Conservation (phyloP, 2,329 filamentous ascomycete genomes). For the Phialophora chinensis region DNA sequence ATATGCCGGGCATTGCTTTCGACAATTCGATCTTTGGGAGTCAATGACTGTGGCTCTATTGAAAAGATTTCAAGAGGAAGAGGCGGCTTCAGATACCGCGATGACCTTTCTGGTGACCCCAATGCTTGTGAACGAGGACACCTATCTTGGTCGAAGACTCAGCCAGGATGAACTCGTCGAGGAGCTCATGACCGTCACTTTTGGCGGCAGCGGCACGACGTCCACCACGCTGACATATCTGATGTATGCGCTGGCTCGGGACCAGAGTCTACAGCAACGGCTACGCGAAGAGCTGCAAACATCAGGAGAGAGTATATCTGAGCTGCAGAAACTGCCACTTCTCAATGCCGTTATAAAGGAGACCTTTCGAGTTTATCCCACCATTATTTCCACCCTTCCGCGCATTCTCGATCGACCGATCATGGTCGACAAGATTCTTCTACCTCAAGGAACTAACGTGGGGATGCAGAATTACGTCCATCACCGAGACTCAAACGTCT, state of each 20-base stretch:
- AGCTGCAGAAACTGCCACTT: conserved; percentile 30
- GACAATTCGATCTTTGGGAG: conserved; percentile 16
- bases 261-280: conserved; percentile 1
- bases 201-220: conserved; percentile 29
- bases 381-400: conserved; percentile 36
- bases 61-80: neutral
- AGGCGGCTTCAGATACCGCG: neutral
- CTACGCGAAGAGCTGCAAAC: conserved; percentile 19
- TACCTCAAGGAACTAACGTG: conserved; percentile 35
- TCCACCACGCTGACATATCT: conserved; percentile 22
- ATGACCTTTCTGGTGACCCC: conserved; percentile 19
- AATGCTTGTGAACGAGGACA: conserved; percentile 14
- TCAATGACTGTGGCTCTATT: conserved; percentile 11
- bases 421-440: conserved; percentile 25
- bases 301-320: too few relatives aligned
- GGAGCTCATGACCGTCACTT: conserved; percentile 23
- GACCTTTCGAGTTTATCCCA: conserved; percentile 38
- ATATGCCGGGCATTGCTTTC: conserved; percentile 13
- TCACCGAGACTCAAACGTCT: conserved; percentile 31
- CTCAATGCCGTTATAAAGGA: conserved; percentile 39
- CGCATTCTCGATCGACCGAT: conserved; percentile 30
- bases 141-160: conserved; percentile 18
- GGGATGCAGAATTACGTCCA: conserved; percentile 35
- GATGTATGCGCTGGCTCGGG: conserved; percentile 17
- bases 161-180: conserved; percentile 21